Base-by-base conservation (phyloP, 1,284 basidiomycete species). In the Boletus albobrunnescens region DNA sequence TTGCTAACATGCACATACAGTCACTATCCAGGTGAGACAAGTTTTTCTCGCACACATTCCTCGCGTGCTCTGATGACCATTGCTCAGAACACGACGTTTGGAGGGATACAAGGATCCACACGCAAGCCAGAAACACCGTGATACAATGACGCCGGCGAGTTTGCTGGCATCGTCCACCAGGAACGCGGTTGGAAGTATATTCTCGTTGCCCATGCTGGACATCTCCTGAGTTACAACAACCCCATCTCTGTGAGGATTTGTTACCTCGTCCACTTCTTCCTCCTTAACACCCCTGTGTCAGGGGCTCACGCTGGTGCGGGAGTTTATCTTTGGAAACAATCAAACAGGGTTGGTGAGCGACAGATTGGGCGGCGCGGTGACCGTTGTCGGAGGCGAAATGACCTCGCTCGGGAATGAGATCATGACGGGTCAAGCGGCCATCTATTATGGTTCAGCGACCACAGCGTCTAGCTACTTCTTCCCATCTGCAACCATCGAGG, bases 11-110 rank as follows among this genome's bases (percentile, higher is more conserved):
- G 31, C 9, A 19, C 11, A 16, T 53, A 32, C 31, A 84, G 82
- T 84, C 36, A 69, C 75, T 14, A 85, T 85, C 22, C 82, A 84
- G 64, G 79, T 79, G 56, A 30, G 60, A 6, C n/a, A n/a, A n/a
- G n/a, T n/a, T n/a, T n/a, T 36, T 22, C n/a, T 9, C 3, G 4
- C 12, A 41, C 50, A 38, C 16, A 52, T 26, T 14, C 26, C 17
- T 41, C 14, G 7, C 14, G 37, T n/a, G n/a, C n/a, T 41, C 40
- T 27, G 11, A 6, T n/a, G n/a, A n/a, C n/a, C n/a, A n/a, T n/a
- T n/a, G 72, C 1, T 77, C 41, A 85, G 79, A 87, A 87, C 55
- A 84, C 81, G 6, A 85, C 84, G 0, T 87, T 87, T 55, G 82
- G 83, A 27, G 82, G 81, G 12, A 79, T 80, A 33, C 82, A 80